phyloP scores from a whole-genome alignment of 495 filamentous ascomycete species.

The Aspergillus baeticus region DNA sequence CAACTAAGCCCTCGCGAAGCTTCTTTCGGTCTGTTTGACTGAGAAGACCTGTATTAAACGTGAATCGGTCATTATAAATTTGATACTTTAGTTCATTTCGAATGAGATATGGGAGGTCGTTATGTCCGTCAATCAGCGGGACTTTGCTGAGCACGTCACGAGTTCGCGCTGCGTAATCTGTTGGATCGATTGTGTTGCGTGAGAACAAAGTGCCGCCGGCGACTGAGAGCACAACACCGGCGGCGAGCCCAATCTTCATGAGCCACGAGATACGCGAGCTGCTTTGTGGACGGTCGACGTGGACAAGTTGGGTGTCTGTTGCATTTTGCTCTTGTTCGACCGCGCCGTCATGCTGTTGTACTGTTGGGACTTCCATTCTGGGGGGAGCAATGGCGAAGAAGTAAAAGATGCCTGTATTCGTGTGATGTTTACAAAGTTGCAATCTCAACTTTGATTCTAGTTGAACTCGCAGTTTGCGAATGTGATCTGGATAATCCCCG shows the following conservation, averaged over 20 bases:
- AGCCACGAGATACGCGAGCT: background rate
- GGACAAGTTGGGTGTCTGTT: background rate
- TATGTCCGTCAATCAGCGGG: background rate
- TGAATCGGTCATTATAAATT: slow-evolving; percentile 3
- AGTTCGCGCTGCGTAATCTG: background rate
- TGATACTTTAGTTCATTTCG: background rate
- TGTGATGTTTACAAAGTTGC: no score
- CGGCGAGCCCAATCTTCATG: background rate
- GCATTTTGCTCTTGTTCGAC: no score
- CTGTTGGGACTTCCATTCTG: no score
- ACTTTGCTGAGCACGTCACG: background rate
- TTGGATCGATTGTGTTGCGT: background rate
- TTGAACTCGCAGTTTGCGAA: no score
- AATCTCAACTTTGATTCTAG: no score
- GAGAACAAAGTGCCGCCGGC: background rate
- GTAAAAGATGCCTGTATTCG: no score
- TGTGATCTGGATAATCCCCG: no score
- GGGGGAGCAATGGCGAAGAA: no score
- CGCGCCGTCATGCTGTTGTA: no score
- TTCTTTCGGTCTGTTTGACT: slow-evolving; percentile 22
- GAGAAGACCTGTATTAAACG: background rate
- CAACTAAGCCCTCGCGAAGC: slow-evolving; percentile 55
- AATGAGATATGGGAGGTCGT: background rate
- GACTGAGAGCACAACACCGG: background rate
- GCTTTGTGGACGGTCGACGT: background rate